Percentiles rank a stretch among this genome's conserved stretches.
Conservation (phyloP, 306 rosid genomes). For the Dryas drummondii region DNA sequence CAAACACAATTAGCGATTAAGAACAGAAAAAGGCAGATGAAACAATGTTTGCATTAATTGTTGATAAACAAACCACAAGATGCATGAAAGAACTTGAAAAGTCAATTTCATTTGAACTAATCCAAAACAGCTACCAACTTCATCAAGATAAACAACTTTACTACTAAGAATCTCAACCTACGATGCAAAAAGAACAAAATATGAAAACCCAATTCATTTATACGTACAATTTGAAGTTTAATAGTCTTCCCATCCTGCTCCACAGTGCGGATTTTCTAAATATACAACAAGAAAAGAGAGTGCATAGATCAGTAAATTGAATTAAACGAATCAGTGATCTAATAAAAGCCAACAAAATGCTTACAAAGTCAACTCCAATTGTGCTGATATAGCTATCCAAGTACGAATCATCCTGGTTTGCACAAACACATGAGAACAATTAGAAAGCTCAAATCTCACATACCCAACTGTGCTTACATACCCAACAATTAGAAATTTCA, state of each 20-base stretch:
- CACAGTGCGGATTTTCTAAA: conserved; percentile 92
- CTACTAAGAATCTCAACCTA: not conserved
- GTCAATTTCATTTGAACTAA: not conserved
- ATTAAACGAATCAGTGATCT: conserved; percentile 6
- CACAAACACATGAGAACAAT: conserved; percentile 23
- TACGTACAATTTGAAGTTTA: conserved; percentile 86
- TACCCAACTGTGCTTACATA: not conserved
- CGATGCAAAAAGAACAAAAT: too few relatives aligned
- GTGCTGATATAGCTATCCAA: conserved; percentile 99
- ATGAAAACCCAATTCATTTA: not conserved
- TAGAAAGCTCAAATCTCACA: conserved; percentile 7
- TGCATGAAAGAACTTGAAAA: not conserved
- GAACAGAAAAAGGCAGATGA: not conserved
- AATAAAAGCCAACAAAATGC: conserved; percentile 31
- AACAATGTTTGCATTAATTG: not conserved
- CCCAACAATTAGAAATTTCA: conserved; percentile 12
- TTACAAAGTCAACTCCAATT: conserved; percentile 98
- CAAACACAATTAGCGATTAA: conserved; percentile 19
- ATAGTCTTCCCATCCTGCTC: conserved; percentile 94
- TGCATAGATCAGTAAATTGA: conserved; percentile 24
- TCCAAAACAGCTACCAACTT: not conserved
- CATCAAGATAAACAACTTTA: not conserved
- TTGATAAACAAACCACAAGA: not conserved
- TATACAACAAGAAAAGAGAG: not conserved
- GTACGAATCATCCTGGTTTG: conserved; percentile 88